These are phyloP conservation scores for Prunus yedoensis DNA, from an alignment of 331 rosid species.

Conservation along the genomic window DNA sequence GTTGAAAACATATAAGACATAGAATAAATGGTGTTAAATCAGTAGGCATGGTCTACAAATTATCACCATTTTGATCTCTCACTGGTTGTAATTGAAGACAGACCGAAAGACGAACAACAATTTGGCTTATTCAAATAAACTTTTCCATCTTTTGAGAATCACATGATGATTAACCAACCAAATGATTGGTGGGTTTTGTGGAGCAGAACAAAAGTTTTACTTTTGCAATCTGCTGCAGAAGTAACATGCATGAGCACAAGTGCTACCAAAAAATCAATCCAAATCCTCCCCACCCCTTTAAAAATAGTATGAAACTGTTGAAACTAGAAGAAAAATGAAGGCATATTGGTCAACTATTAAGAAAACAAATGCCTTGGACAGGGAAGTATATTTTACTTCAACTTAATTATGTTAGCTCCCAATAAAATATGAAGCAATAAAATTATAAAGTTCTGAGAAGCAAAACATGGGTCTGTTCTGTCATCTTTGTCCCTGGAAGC, in stretches of 20 bases:
- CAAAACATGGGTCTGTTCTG: conserved; percentile 24
- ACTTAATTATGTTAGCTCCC: no score
- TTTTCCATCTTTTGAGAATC: conserved; percentile 6
- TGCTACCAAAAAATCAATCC: not conserved
- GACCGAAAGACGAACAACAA: not conserved
- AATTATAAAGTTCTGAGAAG: conserved; percentile 7
- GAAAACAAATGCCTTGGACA: not conserved
- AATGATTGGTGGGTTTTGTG: not conserved
- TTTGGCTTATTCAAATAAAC: not conserved
- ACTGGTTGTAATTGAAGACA: not conserved
- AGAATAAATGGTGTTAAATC: not conserved
- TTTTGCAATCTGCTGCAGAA: not conserved
- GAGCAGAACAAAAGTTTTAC: not conserved
- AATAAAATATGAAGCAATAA: conserved; percentile 2
- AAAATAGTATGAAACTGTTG: not conserved
- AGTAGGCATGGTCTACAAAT: not conserved
- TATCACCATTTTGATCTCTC: not conserved
- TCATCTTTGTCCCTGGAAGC: conserved; percentile 12
- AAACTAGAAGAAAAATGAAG: no score
- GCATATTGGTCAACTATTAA: no score
- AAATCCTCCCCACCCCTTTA: not conserved
- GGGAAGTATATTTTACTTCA: not conserved
- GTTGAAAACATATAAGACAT: not conserved
- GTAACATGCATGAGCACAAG: not conserved
- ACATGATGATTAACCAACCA: not conserved